Percentiles rank a stretch among this genome's conserved stretches.
Evolutionary conservation across 2,329 filamentous ascomycete genomes (phyloP).

Genomic region (Hirsutella rhossiliensis): DNA sequence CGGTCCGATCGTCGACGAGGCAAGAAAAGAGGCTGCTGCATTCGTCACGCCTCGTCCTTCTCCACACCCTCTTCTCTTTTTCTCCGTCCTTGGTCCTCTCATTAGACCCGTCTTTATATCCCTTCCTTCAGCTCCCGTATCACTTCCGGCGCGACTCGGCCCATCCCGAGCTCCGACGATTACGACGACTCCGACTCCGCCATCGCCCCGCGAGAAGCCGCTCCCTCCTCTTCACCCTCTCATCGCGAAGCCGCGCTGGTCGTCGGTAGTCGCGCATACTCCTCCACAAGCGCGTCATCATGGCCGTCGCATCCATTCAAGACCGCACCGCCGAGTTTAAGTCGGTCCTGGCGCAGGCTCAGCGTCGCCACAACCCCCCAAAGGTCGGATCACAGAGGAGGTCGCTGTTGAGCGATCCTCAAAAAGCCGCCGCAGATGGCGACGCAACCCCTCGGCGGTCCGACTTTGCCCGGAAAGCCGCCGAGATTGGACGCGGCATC

Average conservation of each 20-base stretch:
- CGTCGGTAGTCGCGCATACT: neutral
- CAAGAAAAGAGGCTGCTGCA: neutral
- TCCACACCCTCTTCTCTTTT: neutral
- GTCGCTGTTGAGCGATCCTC: conserved; percentile 63
- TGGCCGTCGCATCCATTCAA: conserved; percentile 71
- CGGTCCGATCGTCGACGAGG: neutral
- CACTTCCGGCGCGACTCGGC: neutral
- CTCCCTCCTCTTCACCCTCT: neutral
- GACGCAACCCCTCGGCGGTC: conserved; percentile 51
- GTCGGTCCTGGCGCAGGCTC: conserved; percentile 76
- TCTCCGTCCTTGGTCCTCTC: neutral
- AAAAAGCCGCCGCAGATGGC: conserved; percentile 52
- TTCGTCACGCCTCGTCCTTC: neutral
- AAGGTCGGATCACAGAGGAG: conserved; percentile 72
- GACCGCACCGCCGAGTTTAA: conserved; percentile 94
- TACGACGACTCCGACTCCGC: neutral
- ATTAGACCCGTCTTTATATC: neutral
- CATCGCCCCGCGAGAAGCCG: neutral
- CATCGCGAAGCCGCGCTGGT: neutral
- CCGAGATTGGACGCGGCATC: conserved; percentile 85
- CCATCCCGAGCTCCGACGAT: neutral
- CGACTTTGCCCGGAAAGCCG: conserved; percentile 86
- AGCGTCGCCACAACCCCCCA: conserved; percentile 62
- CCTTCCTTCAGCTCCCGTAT: neutral
- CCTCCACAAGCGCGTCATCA: conserved; percentile 15